A percentile compares a stretch with the other conserved stretches of the same genome.
These are phyloP conservation scores for Colletotrichum eleusines DNA, from an alignment of 2,329 filamentous ascomycete genomes.

Conservation along the genomic window DNA sequence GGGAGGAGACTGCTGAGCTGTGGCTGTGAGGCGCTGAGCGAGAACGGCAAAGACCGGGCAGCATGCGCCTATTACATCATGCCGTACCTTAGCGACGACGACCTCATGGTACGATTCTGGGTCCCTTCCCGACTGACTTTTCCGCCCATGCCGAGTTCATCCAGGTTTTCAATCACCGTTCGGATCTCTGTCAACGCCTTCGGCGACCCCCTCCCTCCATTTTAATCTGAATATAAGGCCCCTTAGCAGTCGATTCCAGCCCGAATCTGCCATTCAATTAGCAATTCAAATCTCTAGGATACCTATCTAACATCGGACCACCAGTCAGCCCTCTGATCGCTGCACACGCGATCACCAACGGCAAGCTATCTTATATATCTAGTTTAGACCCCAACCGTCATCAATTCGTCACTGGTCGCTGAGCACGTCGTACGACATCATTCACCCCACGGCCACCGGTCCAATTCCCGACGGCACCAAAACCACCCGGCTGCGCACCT, in stretches of 20 bases:
- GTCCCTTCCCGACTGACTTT: slow-evolving; percentile 29
- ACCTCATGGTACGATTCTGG: slow-evolving; percentile 40
- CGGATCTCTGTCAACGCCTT: slow-evolving; percentile 17
- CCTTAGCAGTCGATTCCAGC: slow-evolving; percentile 2
- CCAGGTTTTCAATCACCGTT: slow-evolving; percentile 38
- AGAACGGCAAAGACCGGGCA: slow-evolving; percentile 38
- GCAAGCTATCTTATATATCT: slow-evolving; percentile 6
- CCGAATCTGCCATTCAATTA: neutral
- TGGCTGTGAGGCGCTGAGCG: slow-evolving; percentile 17
- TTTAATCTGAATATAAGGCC: slow-evolving; percentile 30
- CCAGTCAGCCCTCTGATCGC: neutral
- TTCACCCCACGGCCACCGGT: slow-evolving; percentile 17
- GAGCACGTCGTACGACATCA: slow-evolving; percentile 37
- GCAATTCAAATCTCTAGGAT: neutral
- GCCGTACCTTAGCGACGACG: slow-evolving; percentile 22
- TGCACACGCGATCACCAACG: slow-evolving; percentile 14
- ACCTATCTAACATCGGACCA: neutral
- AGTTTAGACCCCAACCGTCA: slow-evolving; percentile 26
- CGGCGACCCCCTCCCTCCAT: neutral
- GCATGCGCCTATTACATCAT: slow-evolving; percentile 40
- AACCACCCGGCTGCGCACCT: slow-evolving; percentile 24
- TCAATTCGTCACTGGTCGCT: slow-evolving; percentile 34
- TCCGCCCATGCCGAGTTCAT: slow-evolving; percentile 20
- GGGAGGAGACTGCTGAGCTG: neutral
- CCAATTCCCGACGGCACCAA: slow-evolving; percentile 26